A percentile compares a stretch with the other conserved stretches of the same genome.
Evolutionary conservation across 2,329 filamentous ascomycete genomes (phyloP).

Genomic region (Aplosporella prunicola): DNA sequence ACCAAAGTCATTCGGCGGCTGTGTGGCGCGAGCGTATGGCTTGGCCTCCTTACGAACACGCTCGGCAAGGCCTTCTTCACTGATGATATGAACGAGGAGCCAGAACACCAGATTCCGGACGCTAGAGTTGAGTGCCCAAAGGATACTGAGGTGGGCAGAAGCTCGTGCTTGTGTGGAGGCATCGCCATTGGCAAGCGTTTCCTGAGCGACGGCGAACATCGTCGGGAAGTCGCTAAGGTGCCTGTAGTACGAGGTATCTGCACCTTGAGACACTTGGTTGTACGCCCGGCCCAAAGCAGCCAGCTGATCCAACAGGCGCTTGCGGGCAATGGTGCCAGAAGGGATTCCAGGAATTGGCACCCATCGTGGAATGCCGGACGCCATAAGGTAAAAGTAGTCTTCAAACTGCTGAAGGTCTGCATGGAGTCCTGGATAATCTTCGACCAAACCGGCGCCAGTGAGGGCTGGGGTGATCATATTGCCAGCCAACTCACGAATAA

Average conservation of each 20-base stretch:
- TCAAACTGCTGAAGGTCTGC: slow-evolving; percentile 49
- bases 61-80: slow-evolving; percentile 14
- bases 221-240: slow-evolving; percentile 25
- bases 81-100: slow-evolving; percentile 28
- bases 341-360: slow-evolving; percentile 43
- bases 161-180: slow-evolving; percentile 23
- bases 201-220: slow-evolving; percentile 21
- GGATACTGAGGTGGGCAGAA: slow-evolving; percentile 36
- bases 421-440: slow-evolving; percentile 44
- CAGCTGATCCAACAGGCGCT: slow-evolving; percentile 18
- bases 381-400: slow-evolving; percentile 43
- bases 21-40: slow-evolving; percentile 20
- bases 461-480: slow-evolving; percentile 40
- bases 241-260: slow-evolving; percentile 25
- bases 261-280: slow-evolving; percentile 21
- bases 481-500: slow-evolving; percentile 50
- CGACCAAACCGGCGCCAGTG: slow-evolving; percentile 44
- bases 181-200: slow-evolving; percentile 22
- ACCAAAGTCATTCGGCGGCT: slow-evolving; percentile 22
- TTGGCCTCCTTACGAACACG: slow-evolving; percentile 26
- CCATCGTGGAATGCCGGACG: slow-evolving; percentile 47
- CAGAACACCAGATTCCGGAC: slow-evolving; percentile 39
- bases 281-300: slow-evolving; percentile 21
- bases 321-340: slow-evolving; percentile 35
- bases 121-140: slow-evolving; percentile 45